These are phyloP conservation scores for Coemansia sp. DNA, from an alignment of 192 early-diverging fungal species.

Conservation along the genomic window DNA sequence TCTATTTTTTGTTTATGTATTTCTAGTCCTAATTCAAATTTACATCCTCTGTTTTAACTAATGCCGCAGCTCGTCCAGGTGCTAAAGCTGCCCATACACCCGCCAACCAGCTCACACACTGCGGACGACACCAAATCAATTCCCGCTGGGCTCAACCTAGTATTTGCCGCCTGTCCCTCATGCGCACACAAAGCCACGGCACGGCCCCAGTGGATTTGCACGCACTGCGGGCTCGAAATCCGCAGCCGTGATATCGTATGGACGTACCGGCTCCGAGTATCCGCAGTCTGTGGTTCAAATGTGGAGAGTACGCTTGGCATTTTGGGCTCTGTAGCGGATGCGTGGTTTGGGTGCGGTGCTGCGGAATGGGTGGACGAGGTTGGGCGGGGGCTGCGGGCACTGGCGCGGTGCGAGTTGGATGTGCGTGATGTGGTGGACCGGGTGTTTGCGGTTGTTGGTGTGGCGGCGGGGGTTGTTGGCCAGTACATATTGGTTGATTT, in stretches of 20 bases:
- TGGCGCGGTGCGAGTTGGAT: constrained; percentile 8
- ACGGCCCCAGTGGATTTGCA: constrained; percentile 18
- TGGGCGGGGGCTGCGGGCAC: not conserved
- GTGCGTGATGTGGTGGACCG: constrained; percentile 10
- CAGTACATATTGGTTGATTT: constrained; percentile 6
- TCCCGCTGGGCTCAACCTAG: constrained; percentile 18
- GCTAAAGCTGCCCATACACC: constrained; percentile 4
- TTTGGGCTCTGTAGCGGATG: constrained; percentile 18
- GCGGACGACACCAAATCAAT: not conserved
- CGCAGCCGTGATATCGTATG: constrained; percentile 10
- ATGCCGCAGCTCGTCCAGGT: constrained; percentile 11
- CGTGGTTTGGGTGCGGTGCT: constrained; percentile 35
- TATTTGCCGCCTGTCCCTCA: constrained; percentile 20
- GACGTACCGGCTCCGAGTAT: constrained; percentile 24
- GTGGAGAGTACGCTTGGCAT: constrained; percentile 6
- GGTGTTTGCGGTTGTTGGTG: constrained; percentile 1
- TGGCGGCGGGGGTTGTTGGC: constrained; percentile 8
- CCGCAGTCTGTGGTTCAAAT: not conserved
- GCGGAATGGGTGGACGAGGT: constrained; percentile 28
- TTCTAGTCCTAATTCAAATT: not conserved
- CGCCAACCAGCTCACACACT: not conserved
- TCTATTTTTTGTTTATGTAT: not conserved
- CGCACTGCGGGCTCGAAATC: constrained; percentile 9
- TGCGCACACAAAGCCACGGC: constrained; percentile 16
- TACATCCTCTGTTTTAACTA: not conserved